Conservation (phyloP, 2,329 filamentous ascomycete species). For the Penicillium polonicum region DNA sequence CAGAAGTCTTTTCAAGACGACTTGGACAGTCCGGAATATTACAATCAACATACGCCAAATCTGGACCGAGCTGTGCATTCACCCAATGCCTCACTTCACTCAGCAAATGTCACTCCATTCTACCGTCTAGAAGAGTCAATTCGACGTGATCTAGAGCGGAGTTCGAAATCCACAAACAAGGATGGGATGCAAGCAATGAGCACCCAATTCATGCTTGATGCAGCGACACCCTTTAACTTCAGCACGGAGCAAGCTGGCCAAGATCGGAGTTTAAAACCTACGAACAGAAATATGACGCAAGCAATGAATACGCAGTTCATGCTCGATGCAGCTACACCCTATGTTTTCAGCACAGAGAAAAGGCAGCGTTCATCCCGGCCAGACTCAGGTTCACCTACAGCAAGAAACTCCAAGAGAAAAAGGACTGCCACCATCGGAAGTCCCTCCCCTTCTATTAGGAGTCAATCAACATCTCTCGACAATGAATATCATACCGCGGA, state of each 20-base stretch:
- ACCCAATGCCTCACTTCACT: conserved; percentile 15
- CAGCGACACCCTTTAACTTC: conserved; percentile 41
- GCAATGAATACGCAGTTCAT: conserved; percentile 43
- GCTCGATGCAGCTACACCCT: conserved; percentile 43
- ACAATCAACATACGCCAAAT: conserved; percentile 12
- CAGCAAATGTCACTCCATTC: conserved; percentile 34
- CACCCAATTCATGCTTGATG: conserved; percentile 44
- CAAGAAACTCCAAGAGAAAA: background rate
- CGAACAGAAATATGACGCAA: conserved; percentile 20
- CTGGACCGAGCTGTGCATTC: conserved; percentile 14
- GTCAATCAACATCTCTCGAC: background rate
- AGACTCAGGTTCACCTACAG: conserved; percentile 2
- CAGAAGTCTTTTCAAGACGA: conserved; percentile 43
- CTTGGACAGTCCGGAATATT: conserved; percentile 30
- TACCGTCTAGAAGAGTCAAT: conserved; percentile 22
- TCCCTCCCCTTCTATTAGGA: background rate
- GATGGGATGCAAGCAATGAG: conserved; percentile 32
- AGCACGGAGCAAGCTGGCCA: conserved; percentile 24
- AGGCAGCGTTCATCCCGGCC: conserved; percentile 13
- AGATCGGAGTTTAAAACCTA: conserved; percentile 4
- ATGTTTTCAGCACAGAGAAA: conserved; percentile 36
- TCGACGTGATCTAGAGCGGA: conserved; percentile 1
- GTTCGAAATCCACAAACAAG: conserved; percentile 8
- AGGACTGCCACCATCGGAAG: background rate
- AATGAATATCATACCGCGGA: conserved; percentile 10